Evolutionary conservation across 208 protist genomes (phyloP), one percentile per base, ranked within the genome.

Genomic region (Trypanosoma brucei): DNA sequence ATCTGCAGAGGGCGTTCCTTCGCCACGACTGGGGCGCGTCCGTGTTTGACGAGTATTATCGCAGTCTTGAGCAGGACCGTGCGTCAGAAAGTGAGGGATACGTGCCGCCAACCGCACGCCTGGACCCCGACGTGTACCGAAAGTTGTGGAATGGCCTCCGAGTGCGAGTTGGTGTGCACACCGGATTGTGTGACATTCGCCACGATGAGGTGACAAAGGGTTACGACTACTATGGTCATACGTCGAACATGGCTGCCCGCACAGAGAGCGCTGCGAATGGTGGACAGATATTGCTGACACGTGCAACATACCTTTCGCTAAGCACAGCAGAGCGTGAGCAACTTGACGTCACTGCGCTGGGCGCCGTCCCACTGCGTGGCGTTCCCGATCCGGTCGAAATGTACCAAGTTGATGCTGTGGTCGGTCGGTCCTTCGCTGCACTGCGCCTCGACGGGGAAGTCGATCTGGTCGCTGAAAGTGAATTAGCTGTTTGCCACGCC

Each of bases 1-100:
- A 46, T 11, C 42, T 46, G 42, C 42, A 46, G 42, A 6, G 42
- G 42, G 6, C 8, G 8, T 46, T 91, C 62, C 56, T 81, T 13
- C 55, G 51, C 50, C 34, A 72, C 66, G 71, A 80, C 76, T 88
- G 81, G 81, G 64, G 57, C 2, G 75, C 58, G 14, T 6, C n/a
- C 13, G 61, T 51, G 36, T 63, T 86, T 33, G 74, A 86, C 62
- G 50, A 48, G 9, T 49, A 56, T 33, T 87, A 83, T 61, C 63
- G 42, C 42, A 11, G 11, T 0, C 11, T 46, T 11, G 42, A 46
- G 42, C 42, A 46, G 42, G 8, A 46, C 62, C 55, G 42, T 11
- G 42, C 42, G 8, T 6, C 0, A 11, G 42, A 46, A 11, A 11
- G 11, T 46, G 42, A 14, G 42, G 42, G 11, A 11, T 46, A 46